phyloP scores from a whole-genome alignment of 306 rosid species.

The Aeschynomene evenia region DNA sequence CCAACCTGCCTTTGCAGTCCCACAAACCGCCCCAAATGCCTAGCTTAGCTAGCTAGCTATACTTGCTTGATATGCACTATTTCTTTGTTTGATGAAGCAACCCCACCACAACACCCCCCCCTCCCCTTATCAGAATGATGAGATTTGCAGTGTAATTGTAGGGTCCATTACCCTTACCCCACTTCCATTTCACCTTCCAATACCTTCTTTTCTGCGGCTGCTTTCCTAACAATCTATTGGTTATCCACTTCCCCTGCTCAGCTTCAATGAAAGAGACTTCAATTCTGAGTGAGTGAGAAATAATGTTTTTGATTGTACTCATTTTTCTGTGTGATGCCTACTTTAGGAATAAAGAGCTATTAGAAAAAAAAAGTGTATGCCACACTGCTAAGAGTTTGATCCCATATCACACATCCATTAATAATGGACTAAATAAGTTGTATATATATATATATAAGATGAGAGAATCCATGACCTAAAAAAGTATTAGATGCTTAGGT shows the following conservation, averaged over 20 bases:
- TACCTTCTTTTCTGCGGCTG: conserved; percentile 44
- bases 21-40: conserved; percentile 88
- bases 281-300: conserved; percentile 1
- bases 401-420: too few relatives aligned
- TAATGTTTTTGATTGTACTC: too few relatives aligned
- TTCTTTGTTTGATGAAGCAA: conserved; percentile 70
- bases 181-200: conserved; percentile 42
- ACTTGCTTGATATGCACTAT: conserved; percentile 75
- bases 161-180: conserved; percentile 33
- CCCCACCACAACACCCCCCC: conserved; percentile 73
- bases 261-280: conserved; percentile 37
- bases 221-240: conserved; percentile 51
- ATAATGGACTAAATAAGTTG: too few relatives aligned
- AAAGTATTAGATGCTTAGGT: conserved; percentile 26
- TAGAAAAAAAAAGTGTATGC: too few relatives aligned
- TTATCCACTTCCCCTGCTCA: conserved; percentile 32
- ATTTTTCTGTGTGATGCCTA: too few relatives aligned
- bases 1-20: conserved; percentile 64
- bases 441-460: too few relatives aligned
- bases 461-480: too few relatives aligned
- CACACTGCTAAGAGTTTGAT: too few relatives aligned
- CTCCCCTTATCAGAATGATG: conserved; percentile 39
- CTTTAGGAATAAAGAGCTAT: too few relatives aligned
- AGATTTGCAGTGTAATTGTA: conserved; percentile 27
- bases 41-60: too few relatives aligned